Conservation (phyloP, 768 basidiomycete genomes). For the Podaxis carcinomalis region DNA sequence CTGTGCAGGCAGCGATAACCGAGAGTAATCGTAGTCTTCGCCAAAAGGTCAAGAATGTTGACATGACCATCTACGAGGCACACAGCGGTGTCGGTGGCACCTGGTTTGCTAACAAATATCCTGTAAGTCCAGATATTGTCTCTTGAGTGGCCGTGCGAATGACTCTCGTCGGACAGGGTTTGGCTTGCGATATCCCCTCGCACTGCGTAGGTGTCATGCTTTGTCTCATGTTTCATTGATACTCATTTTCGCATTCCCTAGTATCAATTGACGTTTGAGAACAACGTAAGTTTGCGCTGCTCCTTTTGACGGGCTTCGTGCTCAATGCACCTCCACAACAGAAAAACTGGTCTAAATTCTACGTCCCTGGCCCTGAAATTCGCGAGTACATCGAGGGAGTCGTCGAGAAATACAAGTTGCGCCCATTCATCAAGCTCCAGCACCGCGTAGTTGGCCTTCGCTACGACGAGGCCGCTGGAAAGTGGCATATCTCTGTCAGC, state of each 20-base stretch:
- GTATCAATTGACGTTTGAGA: slow-evolving; percentile 59
- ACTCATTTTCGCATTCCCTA: slow-evolving; percentile 17
- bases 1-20: background rate
- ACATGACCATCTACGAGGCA: slow-evolving; percentile 57
- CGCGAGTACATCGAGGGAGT: slow-evolving; percentile 46
- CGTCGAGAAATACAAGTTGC: slow-evolving; percentile 53
- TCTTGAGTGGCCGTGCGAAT: background rate
- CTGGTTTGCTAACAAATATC: slow-evolving; percentile 56
- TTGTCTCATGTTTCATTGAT: slow-evolving; percentile 2
- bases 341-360: slow-evolving; percentile 60
- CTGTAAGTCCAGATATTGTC: slow-evolving; percentile 28
- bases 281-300: slow-evolving; percentile 31
- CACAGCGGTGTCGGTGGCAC: slow-evolving; percentile 57
- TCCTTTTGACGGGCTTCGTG: background rate
- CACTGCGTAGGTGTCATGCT: slow-evolving; percentile 36
- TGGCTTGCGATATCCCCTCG: slow-evolving; percentile 61
- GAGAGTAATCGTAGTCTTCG: slow-evolving; percentile 35
- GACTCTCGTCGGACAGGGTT: slow-evolving; percentile 29
- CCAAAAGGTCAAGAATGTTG: slow-evolving; percentile 48
- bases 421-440: slow-evolving; percentile 47
- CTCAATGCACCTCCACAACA: slow-evolving; percentile 16
- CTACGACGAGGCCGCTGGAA: slow-evolving; percentile 45
- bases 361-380: slow-evolving; percentile 58
- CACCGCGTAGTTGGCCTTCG: slow-evolving; percentile 50
- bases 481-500: slow-evolving; percentile 53